Base-by-base conservation (phyloP, 2,329 filamentous ascomycete species). In the Aspergillus brunneoviolaceus region DNA sequence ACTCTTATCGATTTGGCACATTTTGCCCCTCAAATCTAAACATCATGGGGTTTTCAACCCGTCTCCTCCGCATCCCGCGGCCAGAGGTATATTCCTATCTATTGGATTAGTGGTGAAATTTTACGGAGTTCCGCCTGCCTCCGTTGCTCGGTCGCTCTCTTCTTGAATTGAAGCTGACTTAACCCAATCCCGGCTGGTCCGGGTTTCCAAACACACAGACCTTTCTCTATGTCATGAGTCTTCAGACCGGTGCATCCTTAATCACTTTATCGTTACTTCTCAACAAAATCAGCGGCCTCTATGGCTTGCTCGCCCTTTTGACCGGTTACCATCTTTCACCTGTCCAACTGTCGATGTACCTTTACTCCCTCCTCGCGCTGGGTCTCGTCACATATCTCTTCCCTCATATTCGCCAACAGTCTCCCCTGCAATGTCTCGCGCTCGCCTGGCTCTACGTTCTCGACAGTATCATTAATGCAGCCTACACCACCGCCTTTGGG, bases 251-350 rank as follows among this genome's bases (percentile, higher is more conserved):
- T 67, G 89, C 91, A 51, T 91, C 95, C 68, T 84, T 97, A 70
- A 92, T 96, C 70, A 88, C 90, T 4, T 83, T 95, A 63, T 87
- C 90, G 11, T 85, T 96, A 65, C 83, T 96, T 58, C 88, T 97
- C 79, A 97, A 97, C 83, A 96, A 96, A 77, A 86, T 93, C 67
- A 94, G 91, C 53, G 93, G 92, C 60, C 82, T 96, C 67, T 97
- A 96, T 77, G 93, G 93, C 65, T 83, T 97, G 49, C 88, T 97
- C 67, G 92, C 93, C 60, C 85, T 96, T 67, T 82, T 96, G 65
- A 96, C 93, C 25, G 94, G 94, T 73, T 92, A 91, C 76, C 82
- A 89, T 67, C 86, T 96, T 63, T 93, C 91, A 57, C 83, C 87
- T 31, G 84, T 95, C 25, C 94, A 97, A 77, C 84, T 96, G 59